A percentile compares a stretch with the other conserved stretches of the same genome.
These are phyloP conservation scores for Colletotrichum limetticola DNA, from an alignment of 2,329 filamentous ascomycete species.

Conservation along the genomic window DNA sequence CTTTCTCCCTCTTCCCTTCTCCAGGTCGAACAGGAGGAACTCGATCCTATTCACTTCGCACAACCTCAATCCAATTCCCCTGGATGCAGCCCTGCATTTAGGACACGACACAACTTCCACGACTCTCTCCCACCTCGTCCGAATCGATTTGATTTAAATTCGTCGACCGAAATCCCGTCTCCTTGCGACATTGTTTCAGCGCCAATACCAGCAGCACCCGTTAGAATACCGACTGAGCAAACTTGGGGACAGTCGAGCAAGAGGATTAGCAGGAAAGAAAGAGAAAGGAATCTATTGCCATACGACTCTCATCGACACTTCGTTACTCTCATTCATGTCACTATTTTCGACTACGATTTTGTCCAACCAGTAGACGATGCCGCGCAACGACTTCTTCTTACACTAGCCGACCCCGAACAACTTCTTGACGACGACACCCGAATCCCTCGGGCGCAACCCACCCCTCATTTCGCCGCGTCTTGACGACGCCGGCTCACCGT, in stretches of 20 bases:
- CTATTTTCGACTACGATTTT: background rate
- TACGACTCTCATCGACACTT: slow-evolving; percentile 2
- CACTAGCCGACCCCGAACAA: slow-evolving; percentile 3
- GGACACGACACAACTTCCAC: background rate
- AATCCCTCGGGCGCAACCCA: background rate
- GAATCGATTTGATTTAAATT: background rate
- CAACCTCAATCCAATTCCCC: background rate
- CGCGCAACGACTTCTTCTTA: slow-evolving; percentile 15
- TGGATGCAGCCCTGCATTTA: background rate
- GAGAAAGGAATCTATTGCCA: slow-evolving; percentile 1
- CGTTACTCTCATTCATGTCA: slow-evolving; percentile 23
- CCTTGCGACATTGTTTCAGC: slow-evolving; percentile 30
- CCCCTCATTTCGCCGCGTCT: slow-evolving; percentile 51
- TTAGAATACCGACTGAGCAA: slow-evolving; percentile 1
- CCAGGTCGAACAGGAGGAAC: slow-evolving; percentile 26
- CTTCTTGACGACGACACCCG: slow-evolving; percentile 1
- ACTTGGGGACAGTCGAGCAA: slow-evolving; percentile 2
- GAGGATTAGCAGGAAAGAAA: background rate
- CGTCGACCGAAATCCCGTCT: background rate
- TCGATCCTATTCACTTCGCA: slow-evolving; percentile 17
- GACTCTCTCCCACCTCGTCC: background rate
- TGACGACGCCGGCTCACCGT: slow-evolving; percentile 52
- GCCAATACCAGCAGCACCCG: slow-evolving; percentile 1
- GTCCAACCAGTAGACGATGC: slow-evolving; percentile 18
- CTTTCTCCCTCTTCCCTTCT: slow-evolving; percentile 19